Percentiles rank a stretch among this genome's conserved stretches.
phyloP scores from a whole-genome alignment of 306 rosid genomes.

The Fagus crenata region DNA sequence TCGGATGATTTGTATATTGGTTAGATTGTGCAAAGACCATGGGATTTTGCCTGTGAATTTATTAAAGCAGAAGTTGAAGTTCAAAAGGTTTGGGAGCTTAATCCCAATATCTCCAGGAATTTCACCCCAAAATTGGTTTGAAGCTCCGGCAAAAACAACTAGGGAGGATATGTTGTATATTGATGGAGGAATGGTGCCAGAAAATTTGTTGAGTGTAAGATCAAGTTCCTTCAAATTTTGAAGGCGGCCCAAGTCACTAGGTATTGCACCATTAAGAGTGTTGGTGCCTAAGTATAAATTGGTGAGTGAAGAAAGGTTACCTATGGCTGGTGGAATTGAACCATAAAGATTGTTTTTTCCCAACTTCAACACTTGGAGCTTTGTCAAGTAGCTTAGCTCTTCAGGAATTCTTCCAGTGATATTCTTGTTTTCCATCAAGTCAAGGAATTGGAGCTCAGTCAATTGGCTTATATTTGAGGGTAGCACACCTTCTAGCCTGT shows the following conservation, averaged over 20 bases:
- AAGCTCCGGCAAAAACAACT: constrained; percentile 47
- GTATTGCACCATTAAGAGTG: constrained; percentile 52
- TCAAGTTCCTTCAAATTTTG: constrained; percentile 51
- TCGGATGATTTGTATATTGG: constrained; percentile 49
- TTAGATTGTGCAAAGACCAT: constrained; percentile 65
- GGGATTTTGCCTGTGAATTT: constrained; percentile 68
- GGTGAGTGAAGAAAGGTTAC: constrained; percentile 58
- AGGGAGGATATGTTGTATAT: constrained; percentile 64
- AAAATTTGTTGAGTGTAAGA: constrained; percentile 50
- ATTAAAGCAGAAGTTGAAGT: constrained; percentile 57
- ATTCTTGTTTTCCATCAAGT: constrained; percentile 47
- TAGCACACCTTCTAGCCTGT: constrained; percentile 42
- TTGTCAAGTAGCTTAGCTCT: constrained; percentile 39
- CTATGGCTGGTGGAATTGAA: constrained; percentile 44
- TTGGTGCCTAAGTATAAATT: constrained; percentile 59
- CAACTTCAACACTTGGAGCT: constrained; percentile 48
- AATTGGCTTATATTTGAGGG: constrained; percentile 47
- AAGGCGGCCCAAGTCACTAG: constrained; percentile 51
- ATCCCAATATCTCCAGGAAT: constrained; percentile 55
- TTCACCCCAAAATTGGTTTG: constrained; percentile 70
- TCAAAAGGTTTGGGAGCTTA: constrained; percentile 56
- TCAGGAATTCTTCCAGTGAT: constrained; percentile 43
- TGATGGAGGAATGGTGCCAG: constrained; percentile 51
- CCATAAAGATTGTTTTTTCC: constrained; percentile 53
- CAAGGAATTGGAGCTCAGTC: constrained; percentile 47